These are phyloP conservation scores for Trichoderma sp. DNA, from an alignment of 2,329 filamentous ascomycete genomes.

Conservation along the genomic window DNA sequence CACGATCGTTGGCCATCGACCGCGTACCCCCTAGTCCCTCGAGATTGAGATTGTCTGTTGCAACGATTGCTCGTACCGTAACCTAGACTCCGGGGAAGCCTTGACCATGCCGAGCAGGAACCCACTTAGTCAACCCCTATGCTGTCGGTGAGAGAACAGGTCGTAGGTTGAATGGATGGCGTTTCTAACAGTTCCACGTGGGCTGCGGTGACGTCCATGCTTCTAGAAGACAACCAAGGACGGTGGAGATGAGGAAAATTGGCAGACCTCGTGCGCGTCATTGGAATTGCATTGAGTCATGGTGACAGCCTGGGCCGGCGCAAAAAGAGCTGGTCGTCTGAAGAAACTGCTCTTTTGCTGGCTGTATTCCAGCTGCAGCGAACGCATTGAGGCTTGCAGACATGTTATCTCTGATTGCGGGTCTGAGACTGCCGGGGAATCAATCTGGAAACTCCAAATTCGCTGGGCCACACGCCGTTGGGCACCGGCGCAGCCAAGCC, in stretches of 20 bases:
- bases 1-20: conserved; percentile 5
- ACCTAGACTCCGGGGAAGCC: conserved; percentile 16
- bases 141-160: conserved; percentile 21
- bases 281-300: background rate
- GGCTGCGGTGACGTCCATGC: conserved; percentile 11
- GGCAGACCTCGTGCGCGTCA: background rate
- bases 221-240: conserved; percentile 8
- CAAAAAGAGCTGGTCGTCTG: background rate
- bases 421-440: background rate
- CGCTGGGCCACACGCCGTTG: background rate
- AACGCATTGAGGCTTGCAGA: background rate
- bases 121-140: conserved; percentile 7
- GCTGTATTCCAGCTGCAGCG: background rate
- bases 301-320: background rate
- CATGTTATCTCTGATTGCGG: background rate
- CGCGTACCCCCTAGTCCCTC: background rate
- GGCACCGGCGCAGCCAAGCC: conserved; percentile 15
- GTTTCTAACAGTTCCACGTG: conserved; percentile 13
- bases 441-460: background rate
- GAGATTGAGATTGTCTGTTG: conserved; percentile 6
- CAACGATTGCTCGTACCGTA: background rate
- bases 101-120: background rate
- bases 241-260: background rate
- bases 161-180: conserved; percentile 1
- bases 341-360: background rate